A percentile compares a stretch with the other conserved stretches of the same genome.
phyloP scores from a whole-genome alignment of 2,329 filamentous ascomycete genomes.

The Trichoderma polysporum region DNA sequence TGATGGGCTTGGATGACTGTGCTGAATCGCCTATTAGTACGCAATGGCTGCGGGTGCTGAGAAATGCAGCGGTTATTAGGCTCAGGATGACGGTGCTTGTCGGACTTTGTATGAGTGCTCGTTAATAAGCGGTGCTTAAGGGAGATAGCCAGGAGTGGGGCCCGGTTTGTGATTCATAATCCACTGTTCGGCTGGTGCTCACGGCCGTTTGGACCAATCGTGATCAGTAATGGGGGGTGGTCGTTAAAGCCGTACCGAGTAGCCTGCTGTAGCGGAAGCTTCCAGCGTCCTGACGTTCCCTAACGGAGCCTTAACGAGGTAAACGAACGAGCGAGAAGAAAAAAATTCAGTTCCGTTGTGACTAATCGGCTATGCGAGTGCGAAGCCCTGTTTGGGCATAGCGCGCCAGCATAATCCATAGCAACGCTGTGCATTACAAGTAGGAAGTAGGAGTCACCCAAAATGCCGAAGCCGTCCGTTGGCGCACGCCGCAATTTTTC shows the following conservation, averaged over 20 bases:
- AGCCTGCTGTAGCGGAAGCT: constrained; percentile 4
- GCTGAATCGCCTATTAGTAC: neutral
- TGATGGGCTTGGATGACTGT: constrained; percentile 12
- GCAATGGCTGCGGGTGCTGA: constrained; percentile 9
- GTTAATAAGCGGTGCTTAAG: constrained; percentile 16
- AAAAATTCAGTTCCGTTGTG: neutral
- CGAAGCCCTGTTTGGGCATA: neutral
- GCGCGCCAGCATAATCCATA: neutral
- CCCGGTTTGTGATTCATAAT: constrained; percentile 17
- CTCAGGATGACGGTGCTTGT: constrained; percentile 6
- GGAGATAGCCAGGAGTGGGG: neutral
- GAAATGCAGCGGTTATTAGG: constrained; percentile 7
- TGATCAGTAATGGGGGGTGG: neutral
- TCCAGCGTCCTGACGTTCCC: neutral
- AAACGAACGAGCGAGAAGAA: neutral
- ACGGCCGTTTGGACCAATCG: neutral
- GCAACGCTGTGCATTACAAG: no score
- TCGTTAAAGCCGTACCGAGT: neutral
- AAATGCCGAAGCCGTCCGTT: constrained; percentile 20
- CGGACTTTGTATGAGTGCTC: constrained; percentile 12
- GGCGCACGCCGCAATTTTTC: neutral
- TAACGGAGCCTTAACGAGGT: neutral
- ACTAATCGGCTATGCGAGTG: constrained; percentile 14
- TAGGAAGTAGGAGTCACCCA: constrained; percentile 17
- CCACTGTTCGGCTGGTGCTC: constrained; percentile 8